Base-by-base conservation (phyloP, 176 grass and related monocot genomes). In the Avena atlantica region DNA sequence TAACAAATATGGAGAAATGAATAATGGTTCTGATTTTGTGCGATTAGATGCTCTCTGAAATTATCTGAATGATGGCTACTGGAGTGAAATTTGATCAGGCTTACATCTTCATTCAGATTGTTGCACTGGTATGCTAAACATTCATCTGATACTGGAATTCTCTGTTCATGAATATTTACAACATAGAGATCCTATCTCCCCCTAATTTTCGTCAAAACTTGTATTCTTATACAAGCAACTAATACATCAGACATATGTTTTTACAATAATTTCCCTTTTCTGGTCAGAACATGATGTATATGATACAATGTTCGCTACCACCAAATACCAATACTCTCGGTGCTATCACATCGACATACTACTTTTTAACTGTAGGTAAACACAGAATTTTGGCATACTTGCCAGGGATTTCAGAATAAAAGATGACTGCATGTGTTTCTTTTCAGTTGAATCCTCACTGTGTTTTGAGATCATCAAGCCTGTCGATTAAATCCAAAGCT, bases 401-500 rank as follows among this genome's bases (percentile, higher is more conserved):
- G 14, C 49, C 19, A 42, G 83, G 50, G 40, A 62, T 72, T 85
- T 78, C 70, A 85, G 36, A 24, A 92, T 51, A 6, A 5, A 80
- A 48, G 59, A 68, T 27, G 83, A 52, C 79, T 69, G 27, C 90
- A 74, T 23, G 69, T 51, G n/a, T 62, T 75, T 57, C 77, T 70
- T 42, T 83, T 84, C 44, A 80, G 60, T 55, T 25, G 68, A 79
- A 34, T 65, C 16, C 16, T 94, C 80, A 97, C 23, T 78, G 89
- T 59, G 84, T 56, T 78, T 88, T 91, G 34, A 96, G 74, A 85
- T 75, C 89, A 61, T 99, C 97, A 73, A 96, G 88, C 62, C 94
- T 84, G 78, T 99, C 94, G 9, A 99, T 96, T 75, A 99, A 65
- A 93, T 99, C 94, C 82, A 96, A 81, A 81, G 92, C 94, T 83